Evolutionary conservation across 2,329 filamentous ascomycete species (phyloP).

Genomic region (Hypoxylon sp.): DNA sequence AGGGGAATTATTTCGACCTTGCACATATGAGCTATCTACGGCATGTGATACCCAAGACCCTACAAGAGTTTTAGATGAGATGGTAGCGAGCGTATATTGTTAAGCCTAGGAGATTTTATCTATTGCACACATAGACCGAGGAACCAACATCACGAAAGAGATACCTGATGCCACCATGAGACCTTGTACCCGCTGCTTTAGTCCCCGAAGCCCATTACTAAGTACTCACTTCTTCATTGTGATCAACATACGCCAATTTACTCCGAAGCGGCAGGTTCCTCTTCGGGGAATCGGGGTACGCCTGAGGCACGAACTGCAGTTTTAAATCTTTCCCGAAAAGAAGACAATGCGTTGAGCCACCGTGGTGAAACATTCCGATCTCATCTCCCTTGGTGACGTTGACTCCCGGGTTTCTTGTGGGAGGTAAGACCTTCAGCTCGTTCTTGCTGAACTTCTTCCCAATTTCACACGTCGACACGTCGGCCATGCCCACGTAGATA

Average conservation of each 20-base stretch:
- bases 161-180: neutral
- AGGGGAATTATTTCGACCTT: neutral
- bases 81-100: neutral
- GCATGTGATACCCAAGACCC: neutral
- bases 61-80: neutral
- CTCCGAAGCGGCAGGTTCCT: conserved; percentile 30
- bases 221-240: neutral
- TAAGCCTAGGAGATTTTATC: neutral
- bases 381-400: conserved; percentile 19
- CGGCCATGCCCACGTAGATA: conserved; percentile 77
- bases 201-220: too few relatives aligned
- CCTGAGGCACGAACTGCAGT: conserved; percentile 27
- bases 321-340: conserved; percentile 24
- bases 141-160: neutral
- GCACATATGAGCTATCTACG: too few relatives aligned
- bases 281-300: conserved; percentile 16
- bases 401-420: neutral
- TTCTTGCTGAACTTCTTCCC: conserved; percentile 59
- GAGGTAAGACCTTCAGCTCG: conserved; percentile 2
- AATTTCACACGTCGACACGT: conserved; percentile 77
- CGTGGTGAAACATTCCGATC: conserved; percentile 36
- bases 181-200: too few relatives aligned
- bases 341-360: conserved; percentile 35
- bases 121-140: neutral
- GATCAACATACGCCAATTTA: conserved; percentile 19